Percentiles rank a stretch among this genome's conserved stretches.
phyloP scores from a whole-genome alignment of 352 stramenopile species.

The Phytophthora fragariaefolia region DNA sequence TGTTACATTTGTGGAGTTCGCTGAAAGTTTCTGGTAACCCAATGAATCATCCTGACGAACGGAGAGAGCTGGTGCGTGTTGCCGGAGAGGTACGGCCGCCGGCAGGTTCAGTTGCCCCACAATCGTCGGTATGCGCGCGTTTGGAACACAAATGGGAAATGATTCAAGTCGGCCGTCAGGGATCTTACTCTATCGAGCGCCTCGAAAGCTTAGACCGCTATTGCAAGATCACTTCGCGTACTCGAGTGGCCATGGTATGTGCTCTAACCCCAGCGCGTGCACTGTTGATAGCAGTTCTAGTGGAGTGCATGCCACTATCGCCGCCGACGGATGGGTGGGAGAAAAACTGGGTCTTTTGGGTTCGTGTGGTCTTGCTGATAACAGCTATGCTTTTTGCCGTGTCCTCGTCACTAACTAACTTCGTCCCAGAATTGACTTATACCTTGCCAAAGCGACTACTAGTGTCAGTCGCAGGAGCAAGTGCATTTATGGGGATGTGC shows the following conservation, averaged over 20 bases:
- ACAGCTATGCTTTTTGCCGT: constrained; percentile 4
- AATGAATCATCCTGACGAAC: too few relatives aligned
- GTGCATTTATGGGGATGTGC: background rate
- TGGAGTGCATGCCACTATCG: constrained; percentile 16
- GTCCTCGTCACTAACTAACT: constrained; percentile 1
- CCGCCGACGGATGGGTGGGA: constrained; percentile 11
- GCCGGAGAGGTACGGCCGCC: background rate
- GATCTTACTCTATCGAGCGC: constrained; percentile 22
- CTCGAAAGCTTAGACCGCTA: constrained; percentile 15
- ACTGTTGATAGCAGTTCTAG: constrained; percentile 5
- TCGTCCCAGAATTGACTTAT: background rate
- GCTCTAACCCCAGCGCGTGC: constrained; percentile 5
- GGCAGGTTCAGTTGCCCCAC: background rate
- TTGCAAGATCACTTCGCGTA: constrained; percentile 8
- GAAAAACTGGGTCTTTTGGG: constrained; percentile 24
- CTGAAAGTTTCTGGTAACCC: too few relatives aligned
- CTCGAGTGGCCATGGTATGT: constrained; percentile 10
- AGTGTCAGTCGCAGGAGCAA: background rate
- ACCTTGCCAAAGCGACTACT: background rate
- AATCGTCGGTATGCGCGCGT: background rate
- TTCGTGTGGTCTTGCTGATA: background rate
- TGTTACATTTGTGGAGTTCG: too few relatives aligned
- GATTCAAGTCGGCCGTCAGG: constrained; percentile 20
- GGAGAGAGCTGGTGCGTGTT: background rate
- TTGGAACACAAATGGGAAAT: constrained; percentile 8